Percentiles rank a stretch among this genome's conserved stretches.
Evolutionary conservation across 768 basidiomycete species (phyloP).

Genomic region (Mycena amicta): DNA sequence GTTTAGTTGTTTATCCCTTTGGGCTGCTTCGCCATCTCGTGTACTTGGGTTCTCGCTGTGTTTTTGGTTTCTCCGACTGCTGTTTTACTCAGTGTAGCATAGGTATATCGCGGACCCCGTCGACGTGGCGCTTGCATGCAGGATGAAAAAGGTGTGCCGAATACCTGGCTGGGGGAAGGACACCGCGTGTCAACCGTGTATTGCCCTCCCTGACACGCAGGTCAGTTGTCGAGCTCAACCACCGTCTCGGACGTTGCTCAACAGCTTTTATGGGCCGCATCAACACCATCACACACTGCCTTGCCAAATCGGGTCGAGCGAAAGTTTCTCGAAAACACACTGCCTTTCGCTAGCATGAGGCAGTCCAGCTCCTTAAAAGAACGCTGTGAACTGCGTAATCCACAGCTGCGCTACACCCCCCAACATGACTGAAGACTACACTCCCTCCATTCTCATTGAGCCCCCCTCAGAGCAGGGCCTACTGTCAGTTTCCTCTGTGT

Average conservation of each 20-base stretch:
- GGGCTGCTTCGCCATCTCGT: background rate
- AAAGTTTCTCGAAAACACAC: background rate
- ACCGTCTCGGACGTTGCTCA: background rate
- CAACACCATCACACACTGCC: background rate
- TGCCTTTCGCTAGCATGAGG: background rate
- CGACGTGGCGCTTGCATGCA: no score
- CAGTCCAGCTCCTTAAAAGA: background rate
- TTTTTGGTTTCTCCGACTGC: no score
- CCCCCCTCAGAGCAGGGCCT: constrained; percentile 14
- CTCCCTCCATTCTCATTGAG: constrained; percentile 20
- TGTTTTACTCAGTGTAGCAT: background rate
- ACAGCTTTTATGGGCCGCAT: background rate
- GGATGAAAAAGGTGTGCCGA: background rate
- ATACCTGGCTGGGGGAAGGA: background rate
- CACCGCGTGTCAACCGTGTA: background rate
- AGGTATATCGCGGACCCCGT: no score
- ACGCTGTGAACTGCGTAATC: background rate
- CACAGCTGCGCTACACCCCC: constrained; percentile 2
- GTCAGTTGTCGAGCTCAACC: background rate
- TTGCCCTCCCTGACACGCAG: background rate
- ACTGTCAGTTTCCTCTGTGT: constrained; percentile 9
- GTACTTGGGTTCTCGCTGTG: background rate
- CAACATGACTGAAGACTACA: constrained; percentile 20
- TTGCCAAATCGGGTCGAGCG: background rate
- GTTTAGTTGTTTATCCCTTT: background rate